A percentile compares a stretch with the other conserved stretches of the same genome.
Evolutionary conservation across 768 basidiomycete genomes (phyloP).

Genomic region (Holtermannia corniformis): DNA sequence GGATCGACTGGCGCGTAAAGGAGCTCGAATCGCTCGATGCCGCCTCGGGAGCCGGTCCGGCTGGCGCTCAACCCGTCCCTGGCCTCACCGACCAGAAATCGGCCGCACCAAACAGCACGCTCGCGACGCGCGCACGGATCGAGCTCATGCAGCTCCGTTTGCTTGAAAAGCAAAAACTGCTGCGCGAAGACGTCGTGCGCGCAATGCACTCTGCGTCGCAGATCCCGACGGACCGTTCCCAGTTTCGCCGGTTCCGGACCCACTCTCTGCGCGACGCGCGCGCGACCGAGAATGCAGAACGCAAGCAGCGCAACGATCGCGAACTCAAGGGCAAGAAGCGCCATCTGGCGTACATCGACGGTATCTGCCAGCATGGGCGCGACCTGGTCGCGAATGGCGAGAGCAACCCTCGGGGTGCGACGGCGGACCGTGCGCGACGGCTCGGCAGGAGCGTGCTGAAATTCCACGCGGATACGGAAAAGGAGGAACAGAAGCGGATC

Average conservation of each 20-base stretch:
- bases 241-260: constrained; percentile 80
- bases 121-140: constrained; percentile 70
- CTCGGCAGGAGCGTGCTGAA: constrained; percentile 69
- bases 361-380: constrained; percentile 74
- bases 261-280: constrained; percentile 80
- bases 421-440: constrained; percentile 52
- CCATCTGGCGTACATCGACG: constrained; percentile 82
- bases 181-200: constrained; percentile 77
- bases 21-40: constrained; percentile 68
- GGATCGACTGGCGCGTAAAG: constrained; percentile 74
- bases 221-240: constrained; percentile 79
- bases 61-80: constrained; percentile 48
- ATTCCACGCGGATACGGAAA: constrained; percentile 85
- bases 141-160: constrained; percentile 84
- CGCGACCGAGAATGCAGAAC: constrained; percentile 76
- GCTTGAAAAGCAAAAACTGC: constrained; percentile 78
- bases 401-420: constrained; percentile 46
- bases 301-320: constrained; percentile 81
- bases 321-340: constrained; percentile 92
- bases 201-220: constrained; percentile 78
- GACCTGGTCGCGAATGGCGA: constrained; percentile 59
- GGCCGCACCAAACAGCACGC: constrained; percentile 35
- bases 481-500: constrained; percentile 95
- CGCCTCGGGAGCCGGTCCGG: constrained; percentile 66
- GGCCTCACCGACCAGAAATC: constrained; percentile 42